Base-by-base conservation (phyloP, 1,139 yeast species). In the Blastobotrys capitulatus region DNA sequence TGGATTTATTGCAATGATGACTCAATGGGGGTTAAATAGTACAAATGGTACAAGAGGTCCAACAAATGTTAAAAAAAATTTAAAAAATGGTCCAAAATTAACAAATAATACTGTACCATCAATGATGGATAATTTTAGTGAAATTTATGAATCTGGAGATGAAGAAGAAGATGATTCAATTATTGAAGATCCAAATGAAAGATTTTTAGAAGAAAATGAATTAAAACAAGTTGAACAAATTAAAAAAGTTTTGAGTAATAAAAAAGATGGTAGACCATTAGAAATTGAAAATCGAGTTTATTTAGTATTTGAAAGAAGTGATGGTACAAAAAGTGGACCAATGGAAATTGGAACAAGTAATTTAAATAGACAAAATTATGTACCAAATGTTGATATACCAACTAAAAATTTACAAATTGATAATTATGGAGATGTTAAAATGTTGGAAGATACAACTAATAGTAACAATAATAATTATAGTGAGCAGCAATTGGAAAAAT, bases 11-110 rank as follows among this genome's bases (percentile, higher is more conserved):
- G 72, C 83, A 16, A 80, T 81, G 80, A 68, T 78, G 63, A 78
- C 83, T 12, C 82, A 79, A 62, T 80, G 86, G 86, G 80, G 82
- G 16, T 62, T 70, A 48, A 82, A 82, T 29, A 76, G 71, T 58
- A 69, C 65, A 52, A 76, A 80, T 8, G 77, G 75, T 48, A 77
- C 82, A 16, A 68, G 75, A 47, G 82, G 82, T 8, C 82, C 83
- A 18, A 76, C 82, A 5, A 64, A 46, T 45, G 49, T 62, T 19
- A 55, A 60, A 18, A 59, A 51, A 19, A 13, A 31, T 18, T 32
- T 46, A 25, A n/a, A 16, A 7, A 20, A 34, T 9, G 44, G 40
- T 15, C 42, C 45, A 22, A 18, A 7, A 5, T 9, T 16, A 8
- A 10, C 12, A 6, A 12, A 10, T 12, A 5, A 29, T 12, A 13